A percentile compares a stretch with the other conserved stretches of the same genome.
Evolutionary conservation across 169 alveolate genomes (phyloP).

Genomic region (Plasmodium reichenowi): DNA sequence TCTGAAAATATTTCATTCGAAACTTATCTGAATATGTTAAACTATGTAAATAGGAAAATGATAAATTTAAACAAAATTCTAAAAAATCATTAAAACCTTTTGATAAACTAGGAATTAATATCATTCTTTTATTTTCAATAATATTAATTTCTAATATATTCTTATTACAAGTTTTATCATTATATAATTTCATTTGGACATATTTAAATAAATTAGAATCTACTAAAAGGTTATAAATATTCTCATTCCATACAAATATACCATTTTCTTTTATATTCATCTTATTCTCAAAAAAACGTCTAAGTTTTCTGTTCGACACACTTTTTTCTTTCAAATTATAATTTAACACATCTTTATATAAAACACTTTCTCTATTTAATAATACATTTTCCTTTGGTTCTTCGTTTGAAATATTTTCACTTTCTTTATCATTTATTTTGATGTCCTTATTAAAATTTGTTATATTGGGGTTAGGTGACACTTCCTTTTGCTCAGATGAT

Average conservation of each 20-base stretch:
- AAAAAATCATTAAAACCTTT: conserved; percentile 62
- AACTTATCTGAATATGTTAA: conserved; percentile 56
- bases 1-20: conserved; percentile 58
- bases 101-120: conserved; percentile 67
- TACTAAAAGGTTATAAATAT: conserved; percentile 32
- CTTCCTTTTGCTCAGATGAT: too few species aligned
- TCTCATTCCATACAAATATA: conserved; percentile 69
- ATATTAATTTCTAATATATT: conserved; percentile 45
- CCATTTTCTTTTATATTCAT: conserved; percentile 68
- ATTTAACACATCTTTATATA: conserved; percentile 15
- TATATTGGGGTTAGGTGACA: too few species aligned
- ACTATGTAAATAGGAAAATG: conserved; percentile 53
- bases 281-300: conserved; percentile 45
- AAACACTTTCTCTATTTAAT: conserved; percentile 24
- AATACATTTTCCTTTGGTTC: neutral
- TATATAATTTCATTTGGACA: conserved; percentile 38
- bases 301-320: neutral
- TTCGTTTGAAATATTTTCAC: neutral
- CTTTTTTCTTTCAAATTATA: conserved; percentile 15
- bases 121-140: conserved; percentile 47
- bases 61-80: conserved; percentile 59
- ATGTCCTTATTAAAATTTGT: too few species aligned
- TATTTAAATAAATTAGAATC: conserved; percentile 54
- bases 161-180: conserved; percentile 31
- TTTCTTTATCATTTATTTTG: neutral